These are phyloP conservation scores for Ciborinia camelliae DNA, from an alignment of 2,329 filamentous ascomycete species.

Conservation along the genomic window DNA sequence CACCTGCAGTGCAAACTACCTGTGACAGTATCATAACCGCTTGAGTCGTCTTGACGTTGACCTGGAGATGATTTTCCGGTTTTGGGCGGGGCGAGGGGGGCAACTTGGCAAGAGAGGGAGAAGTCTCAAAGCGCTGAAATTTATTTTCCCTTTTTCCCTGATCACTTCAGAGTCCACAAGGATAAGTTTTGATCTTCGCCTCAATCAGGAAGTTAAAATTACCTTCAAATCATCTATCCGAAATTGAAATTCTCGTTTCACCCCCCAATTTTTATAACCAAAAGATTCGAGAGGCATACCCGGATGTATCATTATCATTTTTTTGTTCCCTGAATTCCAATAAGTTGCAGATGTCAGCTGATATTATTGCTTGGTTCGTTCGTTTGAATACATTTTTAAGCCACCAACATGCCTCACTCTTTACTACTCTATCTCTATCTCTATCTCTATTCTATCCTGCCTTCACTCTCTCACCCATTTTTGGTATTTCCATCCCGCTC, in stretches of 20 bases:
- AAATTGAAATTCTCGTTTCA: conserved; percentile 2
- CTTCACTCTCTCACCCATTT: neutral
- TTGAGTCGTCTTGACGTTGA: conserved; percentile 7
- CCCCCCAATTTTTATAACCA: neutral
- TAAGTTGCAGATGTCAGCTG: neutral
- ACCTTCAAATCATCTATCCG: neutral
- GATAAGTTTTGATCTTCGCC: conserved; percentile 12
- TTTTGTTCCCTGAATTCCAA: neutral
- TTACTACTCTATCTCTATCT: no score
- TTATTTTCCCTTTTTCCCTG: no score
- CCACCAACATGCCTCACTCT: conserved; percentile 10
- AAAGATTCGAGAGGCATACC: neutral
- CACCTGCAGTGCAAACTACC: no score
- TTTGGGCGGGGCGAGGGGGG: neutral
- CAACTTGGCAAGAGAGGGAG: neutral
- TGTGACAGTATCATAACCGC: conserved; percentile 2
- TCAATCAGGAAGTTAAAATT: conserved; percentile 13
- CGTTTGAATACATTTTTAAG: no score
- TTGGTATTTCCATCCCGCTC: neutral
- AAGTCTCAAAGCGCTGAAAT: no score
- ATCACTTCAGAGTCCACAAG: conserved; percentile 2
- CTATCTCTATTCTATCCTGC: neutral
- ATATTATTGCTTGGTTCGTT: neutral
- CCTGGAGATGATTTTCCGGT: neutral
- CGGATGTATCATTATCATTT: neutral